Conservation (phyloP, 805 yeast genomes). For the Barnettozyma vustinii region DNA sequence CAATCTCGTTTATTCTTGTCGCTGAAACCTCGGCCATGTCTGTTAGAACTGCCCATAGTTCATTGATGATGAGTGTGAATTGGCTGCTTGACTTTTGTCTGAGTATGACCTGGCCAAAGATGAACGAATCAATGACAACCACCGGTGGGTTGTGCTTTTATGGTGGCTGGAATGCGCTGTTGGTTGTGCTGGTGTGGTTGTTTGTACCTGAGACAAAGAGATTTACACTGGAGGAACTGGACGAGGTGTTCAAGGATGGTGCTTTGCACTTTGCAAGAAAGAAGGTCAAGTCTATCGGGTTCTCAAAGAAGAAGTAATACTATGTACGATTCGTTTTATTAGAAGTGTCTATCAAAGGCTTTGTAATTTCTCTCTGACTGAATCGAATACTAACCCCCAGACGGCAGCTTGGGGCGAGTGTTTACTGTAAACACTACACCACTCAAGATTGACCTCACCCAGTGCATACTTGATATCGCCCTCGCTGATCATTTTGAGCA, state of each 20-base stretch:
- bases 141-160: constrained; percentile 48
- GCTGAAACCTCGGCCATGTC: constrained; percentile 50
- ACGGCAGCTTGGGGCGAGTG: not conserved
- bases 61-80: constrained; percentile 45
- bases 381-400: not conserved
- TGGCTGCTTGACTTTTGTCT: constrained; percentile 38
- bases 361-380: not conserved
- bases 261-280: constrained; percentile 5
- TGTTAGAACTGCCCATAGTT: constrained; percentile 47
- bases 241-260: constrained; percentile 50
- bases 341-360: too few species aligned
- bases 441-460: not conserved
- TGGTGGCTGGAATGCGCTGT: constrained; percentile 46
- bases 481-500: not conserved
- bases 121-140: constrained; percentile 38
- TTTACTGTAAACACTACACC: not conserved
- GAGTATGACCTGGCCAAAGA: constrained; percentile 51
- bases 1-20: constrained; percentile 47
- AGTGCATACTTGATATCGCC: not conserved
- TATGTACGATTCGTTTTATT: not conserved
- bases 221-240: constrained; percentile 71
- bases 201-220: constrained; percentile 60
- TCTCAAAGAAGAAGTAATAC: not conserved
- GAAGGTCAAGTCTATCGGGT: not conserved
- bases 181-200: constrained; percentile 41